Base-by-base conservation (phyloP, 495 filamentous ascomycete species). In the Aspergillus kassunensis region DNA sequence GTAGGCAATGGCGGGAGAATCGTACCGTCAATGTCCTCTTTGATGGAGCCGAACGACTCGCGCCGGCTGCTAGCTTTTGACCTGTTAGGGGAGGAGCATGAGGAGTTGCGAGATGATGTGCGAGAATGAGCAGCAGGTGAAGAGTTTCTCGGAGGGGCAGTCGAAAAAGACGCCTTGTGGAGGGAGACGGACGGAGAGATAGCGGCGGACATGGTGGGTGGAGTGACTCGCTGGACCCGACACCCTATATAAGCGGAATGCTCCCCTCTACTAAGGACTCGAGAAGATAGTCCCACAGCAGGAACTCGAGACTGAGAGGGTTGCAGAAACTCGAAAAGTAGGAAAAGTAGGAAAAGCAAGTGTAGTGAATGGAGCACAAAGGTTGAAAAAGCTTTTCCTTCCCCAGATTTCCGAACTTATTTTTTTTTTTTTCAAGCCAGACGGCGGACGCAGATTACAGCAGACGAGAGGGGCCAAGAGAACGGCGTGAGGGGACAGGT, bases 11-110 rank as follows among this genome's bases (percentile, higher is more conserved):
- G 40, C 27, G 20, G 34, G 42, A 23, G 37, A 44, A 31, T 58
- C 66, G 33, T 66, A 75, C 72, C 72, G 61, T 68, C 67, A 23
- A 66, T 58, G 56, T 76, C 73, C 63, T 76, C 73, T 57, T 74
- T 73, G 58, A 76, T 72, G 3, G 72, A 75, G 49, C 71, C 72
- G 51, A 73, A 70, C 6, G 72, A 75, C 34, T 66, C 59, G 24
- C 70, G 71, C 34, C 63, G 61, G 51, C 70, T 73, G 63, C 62
- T 73, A 8, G 73, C 73, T 27, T 68, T 60, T 18, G 73, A 76
- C 8, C 65, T 62, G 60, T 70, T 64, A 7, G 67, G 61, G 8
- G 73, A 72, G 43, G 62, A 69, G 46, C 69, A 72, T 29, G 61
- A 51, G 4, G 66, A 66, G 29, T 58, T 46, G 34, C 68, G 70